phyloP scores from a whole-genome alignment of 2,329 filamentous ascomycete genomes.

The Fusarium cicatricum region DNA sequence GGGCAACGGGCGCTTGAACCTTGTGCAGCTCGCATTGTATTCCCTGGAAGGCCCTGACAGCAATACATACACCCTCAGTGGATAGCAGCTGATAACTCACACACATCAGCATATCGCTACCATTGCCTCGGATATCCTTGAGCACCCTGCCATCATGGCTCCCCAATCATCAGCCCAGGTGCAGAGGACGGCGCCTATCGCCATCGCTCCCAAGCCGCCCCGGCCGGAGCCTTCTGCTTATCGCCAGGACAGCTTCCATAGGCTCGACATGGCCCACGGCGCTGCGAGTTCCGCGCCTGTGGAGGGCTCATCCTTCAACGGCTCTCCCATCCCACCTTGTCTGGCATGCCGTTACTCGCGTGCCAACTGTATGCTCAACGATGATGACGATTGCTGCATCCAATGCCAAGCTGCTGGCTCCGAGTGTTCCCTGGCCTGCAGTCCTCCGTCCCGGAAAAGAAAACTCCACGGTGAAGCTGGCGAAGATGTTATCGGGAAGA shows the following conservation, averaged over 20 bases:
- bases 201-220: conserved; percentile 69
- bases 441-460: conserved; percentile 80
- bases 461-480: conserved; percentile 73
- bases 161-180: conserved; percentile 56
- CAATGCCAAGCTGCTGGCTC: conserved; percentile 80
- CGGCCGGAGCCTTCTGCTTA: conserved; percentile 51
- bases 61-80: conserved; percentile 25
- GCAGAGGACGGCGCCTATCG: conserved; percentile 69
- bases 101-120: conserved; percentile 17
- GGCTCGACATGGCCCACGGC: conserved; percentile 59
- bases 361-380: conserved; percentile 76
- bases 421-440: conserved; percentile 80
- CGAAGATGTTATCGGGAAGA: conserved; percentile 69
- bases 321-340: conserved; percentile 64
- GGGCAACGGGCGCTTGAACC: conserved; percentile 41
- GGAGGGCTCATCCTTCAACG: conserved; percentile 55
- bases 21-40: conserved; percentile 18
- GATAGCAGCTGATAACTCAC: conserved; percentile 17
- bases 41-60: conserved; percentile 29
- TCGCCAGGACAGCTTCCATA: conserved; percentile 57
- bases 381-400: conserved; percentile 79
- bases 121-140: conserved; percentile 22
- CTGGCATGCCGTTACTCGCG: conserved; percentile 79
- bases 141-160: conserved; percentile 56
- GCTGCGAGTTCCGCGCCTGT: conserved; percentile 58